Evolutionary conservation across 768 basidiomycete genomes (phyloP).

Genomic region (Serendipita sp.): DNA sequence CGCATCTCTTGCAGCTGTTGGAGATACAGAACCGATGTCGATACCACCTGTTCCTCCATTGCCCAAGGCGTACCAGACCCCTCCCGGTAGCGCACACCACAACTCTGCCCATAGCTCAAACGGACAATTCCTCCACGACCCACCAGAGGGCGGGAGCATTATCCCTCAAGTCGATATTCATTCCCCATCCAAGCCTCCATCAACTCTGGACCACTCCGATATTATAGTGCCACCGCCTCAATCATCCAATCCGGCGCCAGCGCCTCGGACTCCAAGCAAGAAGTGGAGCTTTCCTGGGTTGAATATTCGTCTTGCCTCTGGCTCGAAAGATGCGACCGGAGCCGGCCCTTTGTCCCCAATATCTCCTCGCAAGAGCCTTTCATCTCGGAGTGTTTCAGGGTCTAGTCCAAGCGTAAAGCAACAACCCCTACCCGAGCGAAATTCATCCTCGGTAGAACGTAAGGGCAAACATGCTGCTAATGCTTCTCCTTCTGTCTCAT

Average conservation of each 20-base stretch:
- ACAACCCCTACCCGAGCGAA: not conserved
- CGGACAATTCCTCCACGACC: not conserved
- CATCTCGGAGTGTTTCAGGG: not conserved
- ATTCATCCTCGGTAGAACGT: not conserved
- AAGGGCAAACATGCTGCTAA: not conserved
- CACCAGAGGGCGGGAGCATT: not conserved
- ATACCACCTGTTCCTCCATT: constrained; percentile 93
- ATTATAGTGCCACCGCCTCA: constrained; percentile 18
- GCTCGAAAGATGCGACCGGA: not conserved
- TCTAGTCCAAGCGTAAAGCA: not conserved
- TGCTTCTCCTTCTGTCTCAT: not conserved
- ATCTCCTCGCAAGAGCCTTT: constrained; percentile 19
- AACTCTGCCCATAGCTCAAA: not conserved
- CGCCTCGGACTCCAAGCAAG: constrained; percentile 72
- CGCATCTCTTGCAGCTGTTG: constrained; percentile 36
- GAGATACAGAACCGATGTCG: constrained; percentile 41
- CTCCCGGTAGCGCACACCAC: constrained; percentile 22
- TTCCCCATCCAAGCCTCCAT: not conserved
- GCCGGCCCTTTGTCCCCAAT: constrained; percentile 31
- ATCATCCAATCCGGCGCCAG: constrained; percentile 14
- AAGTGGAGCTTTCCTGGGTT: constrained; percentile 90
- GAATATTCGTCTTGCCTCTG: constrained; percentile 40
- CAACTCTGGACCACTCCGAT: constrained; percentile 12
- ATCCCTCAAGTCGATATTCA: not conserved
- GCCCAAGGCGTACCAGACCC: constrained; percentile 70